phyloP scores from a whole-genome alignment of 2,329 filamentous ascomycete species.

The Fusarium sp. region DNA sequence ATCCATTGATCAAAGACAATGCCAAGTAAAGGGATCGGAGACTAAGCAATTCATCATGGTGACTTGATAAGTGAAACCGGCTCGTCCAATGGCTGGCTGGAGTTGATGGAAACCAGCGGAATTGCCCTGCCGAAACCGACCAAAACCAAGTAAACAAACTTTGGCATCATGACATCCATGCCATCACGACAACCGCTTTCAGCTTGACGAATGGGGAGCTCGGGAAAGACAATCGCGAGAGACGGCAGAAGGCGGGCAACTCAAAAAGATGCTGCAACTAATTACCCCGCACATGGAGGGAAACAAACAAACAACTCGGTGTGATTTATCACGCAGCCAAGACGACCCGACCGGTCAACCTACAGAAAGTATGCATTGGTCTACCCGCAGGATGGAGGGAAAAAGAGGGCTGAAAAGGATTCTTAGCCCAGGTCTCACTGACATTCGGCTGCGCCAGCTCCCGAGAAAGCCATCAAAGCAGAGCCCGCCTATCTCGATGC shows the following conservation, averaged over 20 bases:
- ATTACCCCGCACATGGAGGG: slow-evolving; percentile 20
- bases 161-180: slow-evolving; percentile 28
- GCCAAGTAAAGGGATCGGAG: not conserved
- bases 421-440: slow-evolving; percentile 15
- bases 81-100: not conserved
- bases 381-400: slow-evolving; percentile 4
- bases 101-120: slow-evolving; percentile 3
- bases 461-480: slow-evolving; percentile 9
- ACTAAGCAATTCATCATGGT: slow-evolving; percentile 19
- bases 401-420: slow-evolving; percentile 6
- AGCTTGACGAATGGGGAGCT: slow-evolving; percentile 28
- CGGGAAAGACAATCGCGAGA: slow-evolving; percentile 13
- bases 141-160: slow-evolving; percentile 31
- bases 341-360: not conserved
- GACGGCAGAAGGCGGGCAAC: not conserved
- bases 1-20: not conserved
- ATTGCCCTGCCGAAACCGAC: slow-evolving; percentile 10
- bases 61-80: slow-evolving; percentile 3
- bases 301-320: slow-evolving; percentile 19
- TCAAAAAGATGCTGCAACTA: slow-evolving; percentile 25
- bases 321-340: slow-evolving; percentile 23
- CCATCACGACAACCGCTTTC: slow-evolving; percentile 16
- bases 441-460: slow-evolving; percentile 19
- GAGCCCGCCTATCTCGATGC: not conserved
- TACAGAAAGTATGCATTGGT: slow-evolving; percentile 8